Percentiles rank a stretch among this genome's conserved stretches.
phyloP scores from a whole-genome alignment of 2,329 filamentous ascomycete species.

The Aspergillus sp. region DNA sequence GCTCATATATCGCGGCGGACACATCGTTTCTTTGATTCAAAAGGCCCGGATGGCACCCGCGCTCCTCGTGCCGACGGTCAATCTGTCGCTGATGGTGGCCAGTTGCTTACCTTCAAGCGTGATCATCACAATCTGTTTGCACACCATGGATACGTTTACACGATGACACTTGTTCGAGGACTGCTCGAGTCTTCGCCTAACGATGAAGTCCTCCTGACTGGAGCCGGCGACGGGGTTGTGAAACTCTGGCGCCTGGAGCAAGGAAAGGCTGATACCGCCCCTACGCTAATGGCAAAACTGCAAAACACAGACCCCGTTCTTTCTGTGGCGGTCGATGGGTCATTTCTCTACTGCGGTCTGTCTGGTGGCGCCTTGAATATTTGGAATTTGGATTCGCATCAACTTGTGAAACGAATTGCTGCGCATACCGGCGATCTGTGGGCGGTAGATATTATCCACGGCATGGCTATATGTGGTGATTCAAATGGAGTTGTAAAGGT shows the following conservation, averaged over 20 bases:
- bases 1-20: constrained; percentile 74
- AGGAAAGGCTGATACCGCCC: constrained; percentile 55
- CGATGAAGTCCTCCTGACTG: constrained; percentile 80
- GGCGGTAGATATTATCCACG: constrained; percentile 80
- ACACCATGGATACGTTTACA: constrained; percentile 94
- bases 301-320: constrained; percentile 67
- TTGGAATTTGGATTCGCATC: constrained; percentile 94
- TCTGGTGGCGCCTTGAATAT: constrained; percentile 86
- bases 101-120: constrained; percentile 76
- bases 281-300: constrained; percentile 68
- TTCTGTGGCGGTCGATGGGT: constrained; percentile 81
- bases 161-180: constrained; percentile 82
- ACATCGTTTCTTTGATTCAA: constrained; percentile 90
- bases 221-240: constrained; percentile 89
- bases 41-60: constrained; percentile 75
- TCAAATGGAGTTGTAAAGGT: constrained; percentile 85
- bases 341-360: constrained; percentile 89
- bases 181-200: constrained; percentile 65
- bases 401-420: constrained; percentile 83
- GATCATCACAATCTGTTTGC: constrained; percentile 84
- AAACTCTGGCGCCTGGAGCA: constrained; percentile 84
- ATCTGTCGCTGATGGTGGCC: constrained; percentile 56
- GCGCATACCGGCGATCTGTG: constrained; percentile 80
- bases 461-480: constrained; percentile 83
- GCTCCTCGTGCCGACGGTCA: constrained; percentile 63